Base-by-base conservation (phyloP, 2,329 filamentous ascomycete genomes). In the Karstenula rhodostoma region DNA sequence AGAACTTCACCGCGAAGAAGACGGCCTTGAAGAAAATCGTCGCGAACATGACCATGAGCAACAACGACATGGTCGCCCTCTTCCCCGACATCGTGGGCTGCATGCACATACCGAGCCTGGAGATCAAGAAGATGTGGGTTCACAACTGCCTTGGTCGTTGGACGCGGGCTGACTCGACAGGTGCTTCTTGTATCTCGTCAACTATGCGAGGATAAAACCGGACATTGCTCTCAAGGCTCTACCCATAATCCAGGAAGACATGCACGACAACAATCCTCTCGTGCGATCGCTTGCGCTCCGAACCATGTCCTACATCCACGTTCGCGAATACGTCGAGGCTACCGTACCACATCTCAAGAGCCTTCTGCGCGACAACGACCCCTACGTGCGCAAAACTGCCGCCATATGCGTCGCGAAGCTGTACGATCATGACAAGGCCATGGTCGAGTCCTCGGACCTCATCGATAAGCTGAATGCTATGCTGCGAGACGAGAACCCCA, bases 11-110 rank as follows among this genome's bases (percentile, higher is more conserved):
- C 47, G 88, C 89, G 67, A 99, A 98, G 85, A 98, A 98, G 87
- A 96, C 97, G 75, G 94, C 95, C 12, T 86, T 99, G 65, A 99
- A 99, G 86, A 97, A 97, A 86, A 98, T 99, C 70, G 95, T 99
- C 71, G 95, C 95, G 77, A 99, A 99, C 78, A 99, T 99, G 95
- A 99, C 95, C 67, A 99, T 99, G 95, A 98, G 94, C 87, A 99
- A 99, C 82, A 99, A 98, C 76, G 95, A 99, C 79, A 99, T 99
- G 95, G 91, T 98, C 57, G 93, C 93, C 42, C 84, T 99, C 55
- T 99, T 99, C 71, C 93, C 94, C 19, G 95, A 99, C 76, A 91
- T 99, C 61, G 92, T 99, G 70, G 89, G 85, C 64, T 98, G 94
- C 84, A 99, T 99, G 95, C 89, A 92, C 70, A 92, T 99, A 64